A percentile compares a stretch with the other conserved stretches of the same genome.
phyloP scores from a whole-genome alignment of 768 basidiomycete genomes.

The Gelatoporia subvermispora region DNA sequence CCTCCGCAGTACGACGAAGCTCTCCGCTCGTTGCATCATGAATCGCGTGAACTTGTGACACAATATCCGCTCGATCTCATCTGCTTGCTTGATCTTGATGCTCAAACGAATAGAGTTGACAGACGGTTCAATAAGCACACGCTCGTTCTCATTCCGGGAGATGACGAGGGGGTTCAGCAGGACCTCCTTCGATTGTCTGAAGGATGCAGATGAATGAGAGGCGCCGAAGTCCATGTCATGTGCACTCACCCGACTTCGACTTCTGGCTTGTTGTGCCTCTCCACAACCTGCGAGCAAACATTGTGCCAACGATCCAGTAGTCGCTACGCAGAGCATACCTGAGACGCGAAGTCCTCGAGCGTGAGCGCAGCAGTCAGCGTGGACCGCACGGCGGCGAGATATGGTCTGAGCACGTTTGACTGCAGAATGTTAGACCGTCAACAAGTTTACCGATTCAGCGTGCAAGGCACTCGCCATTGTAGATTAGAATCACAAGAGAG shows the following conservation, averaged over 20 bases:
- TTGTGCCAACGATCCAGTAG: conserved; percentile 3
- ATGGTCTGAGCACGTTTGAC: conserved; percentile 95
- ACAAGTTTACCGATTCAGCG: too few relatives aligned
- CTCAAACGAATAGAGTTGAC: conserved; percentile 95
- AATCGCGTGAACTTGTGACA: conserved; percentile 98
- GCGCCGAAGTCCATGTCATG: background rate
- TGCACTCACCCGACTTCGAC: conserved; percentile 76
- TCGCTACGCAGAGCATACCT: conserved; percentile 45
- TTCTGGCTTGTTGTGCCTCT: conserved; percentile 96
- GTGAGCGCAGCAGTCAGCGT: conserved; percentile 97
- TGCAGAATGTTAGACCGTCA: conserved; percentile 24
- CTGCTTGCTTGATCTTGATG: conserved; percentile 99
- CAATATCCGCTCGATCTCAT: conserved; percentile 95
- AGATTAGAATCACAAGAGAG: too few relatives aligned
- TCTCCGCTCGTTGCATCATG: conserved; percentile 98
- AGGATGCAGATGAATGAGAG: background rate
- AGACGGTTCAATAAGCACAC: conserved; percentile 94
- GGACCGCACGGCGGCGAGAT: conserved; percentile 92
- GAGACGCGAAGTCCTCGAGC: conserved; percentile 96
- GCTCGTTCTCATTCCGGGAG: conserved; percentile 95
- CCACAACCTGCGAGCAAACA: conserved; percentile 65
- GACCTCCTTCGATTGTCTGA: conserved; percentile 88
- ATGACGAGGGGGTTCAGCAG: conserved; percentile 90
- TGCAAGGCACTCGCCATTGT: too few relatives aligned
- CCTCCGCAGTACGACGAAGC: conserved; percentile 91